Conservation (phyloP, 2,329 filamentous ascomycete genomes). For the Zelopaecilomyces penicillatus region DNA sequence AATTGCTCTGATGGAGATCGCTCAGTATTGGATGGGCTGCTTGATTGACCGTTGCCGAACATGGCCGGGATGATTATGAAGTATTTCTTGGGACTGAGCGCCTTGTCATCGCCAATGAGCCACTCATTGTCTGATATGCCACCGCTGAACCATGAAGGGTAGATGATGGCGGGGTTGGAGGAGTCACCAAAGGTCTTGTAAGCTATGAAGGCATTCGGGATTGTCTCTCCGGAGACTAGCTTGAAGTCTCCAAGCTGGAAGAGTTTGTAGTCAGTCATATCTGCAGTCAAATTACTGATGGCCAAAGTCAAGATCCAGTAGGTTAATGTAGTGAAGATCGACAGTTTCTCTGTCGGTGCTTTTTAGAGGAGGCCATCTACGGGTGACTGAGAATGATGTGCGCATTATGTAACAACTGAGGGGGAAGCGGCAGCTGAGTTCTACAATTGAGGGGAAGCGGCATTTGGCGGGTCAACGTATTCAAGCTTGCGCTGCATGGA, state of each 20-base stretch:
- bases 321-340: neutral
- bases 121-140: constrained; percentile 64
- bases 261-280: constrained; percentile 7
- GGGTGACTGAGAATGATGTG: no score
- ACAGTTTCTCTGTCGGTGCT: neutral
- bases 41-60: constrained; percentile 45
- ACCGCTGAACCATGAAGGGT: constrained; percentile 63
- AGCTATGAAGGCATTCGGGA: constrained; percentile 59
- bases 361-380: no score
- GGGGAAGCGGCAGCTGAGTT: no score
- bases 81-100: constrained; percentile 48
- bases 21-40: constrained; percentile 40
- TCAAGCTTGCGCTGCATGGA: no score
- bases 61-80: constrained; percentile 43
- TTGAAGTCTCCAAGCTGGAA: constrained; percentile 57
- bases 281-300: neutral
- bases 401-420: no score
- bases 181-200: constrained; percentile 68
- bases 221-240: constrained; percentile 54
- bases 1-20: constrained; percentile 25
- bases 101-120: constrained; percentile 59
- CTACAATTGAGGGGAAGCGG: no score
- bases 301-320: neutral
- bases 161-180: constrained; percentile 58
- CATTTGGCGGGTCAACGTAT: no score